Evolutionary conservation across 495 filamentous ascomycete species (phyloP).

Genomic region (Aspergillus cavernicola): DNA sequence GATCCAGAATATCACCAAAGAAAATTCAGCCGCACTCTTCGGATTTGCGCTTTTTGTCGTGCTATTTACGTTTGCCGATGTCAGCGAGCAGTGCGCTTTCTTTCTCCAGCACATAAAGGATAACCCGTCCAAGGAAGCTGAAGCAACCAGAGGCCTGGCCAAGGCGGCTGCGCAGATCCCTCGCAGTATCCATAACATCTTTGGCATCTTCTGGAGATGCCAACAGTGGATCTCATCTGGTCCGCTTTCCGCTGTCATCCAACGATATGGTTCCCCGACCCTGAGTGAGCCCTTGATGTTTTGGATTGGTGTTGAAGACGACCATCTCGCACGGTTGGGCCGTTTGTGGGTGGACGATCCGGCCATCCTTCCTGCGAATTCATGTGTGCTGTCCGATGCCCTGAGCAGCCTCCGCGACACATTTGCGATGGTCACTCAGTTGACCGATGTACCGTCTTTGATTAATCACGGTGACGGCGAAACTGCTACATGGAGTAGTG

Average conservation of each 20-base stretch:
- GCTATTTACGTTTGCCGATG: background rate
- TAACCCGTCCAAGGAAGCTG: background rate
- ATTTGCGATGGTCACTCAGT: conserved; percentile 9
- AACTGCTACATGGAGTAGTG: background rate
- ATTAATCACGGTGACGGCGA: background rate
- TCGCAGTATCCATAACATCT: background rate
- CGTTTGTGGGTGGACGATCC: background rate
- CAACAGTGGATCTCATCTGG: conserved; percentile 5
- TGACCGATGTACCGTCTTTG: background rate
- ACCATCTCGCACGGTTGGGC: background rate
- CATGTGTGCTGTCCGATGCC: background rate
- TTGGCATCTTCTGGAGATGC: conserved; percentile 7
- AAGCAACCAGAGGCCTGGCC: background rate
- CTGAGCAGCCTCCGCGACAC: background rate
- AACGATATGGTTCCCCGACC: background rate
- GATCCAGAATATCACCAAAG: background rate
- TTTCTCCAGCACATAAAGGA: background rate
- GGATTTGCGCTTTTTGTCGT: conserved; percentile 2
- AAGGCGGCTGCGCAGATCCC: background rate
- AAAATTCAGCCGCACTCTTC: conserved; percentile 1
- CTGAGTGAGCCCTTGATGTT: background rate
- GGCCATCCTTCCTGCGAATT: background rate
- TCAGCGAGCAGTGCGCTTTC: background rate
- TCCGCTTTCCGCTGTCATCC: background rate
- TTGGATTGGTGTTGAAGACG: conserved; percentile 1